Conservation (phyloP, 192 early-diverging fungal species). For the Linderina pennispora region DNA sequence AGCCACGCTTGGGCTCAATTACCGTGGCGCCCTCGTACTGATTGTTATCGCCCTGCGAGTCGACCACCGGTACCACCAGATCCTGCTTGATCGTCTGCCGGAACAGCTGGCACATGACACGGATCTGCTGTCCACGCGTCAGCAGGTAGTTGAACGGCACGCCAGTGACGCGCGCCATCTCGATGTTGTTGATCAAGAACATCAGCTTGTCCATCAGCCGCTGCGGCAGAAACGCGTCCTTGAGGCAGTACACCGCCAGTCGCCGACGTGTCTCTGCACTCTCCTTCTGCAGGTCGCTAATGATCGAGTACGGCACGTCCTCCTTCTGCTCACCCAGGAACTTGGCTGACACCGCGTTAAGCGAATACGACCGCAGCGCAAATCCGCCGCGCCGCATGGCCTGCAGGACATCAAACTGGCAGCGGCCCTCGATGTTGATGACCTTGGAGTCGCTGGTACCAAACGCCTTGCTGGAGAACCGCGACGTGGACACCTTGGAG, state of each 20-base stretch:
- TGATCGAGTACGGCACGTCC: constrained; percentile 98
- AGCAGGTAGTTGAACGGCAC: constrained; percentile 93
- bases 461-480: constrained; percentile 88
- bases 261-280: constrained; percentile 91
- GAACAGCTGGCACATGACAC: constrained; percentile 95
- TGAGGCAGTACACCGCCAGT: constrained; percentile 94
- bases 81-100: constrained; percentile 76
- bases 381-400: constrained; percentile 95
- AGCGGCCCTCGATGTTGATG: constrained; percentile 85
- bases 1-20: constrained; percentile 91
- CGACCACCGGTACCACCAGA: constrained; percentile 84
- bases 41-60: constrained; percentile 75
- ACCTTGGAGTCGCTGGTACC: constrained; percentile 89
- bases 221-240: constrained; percentile 93
- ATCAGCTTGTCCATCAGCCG: constrained; percentile 95
- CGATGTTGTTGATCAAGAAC: constrained; percentile 93
- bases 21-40: constrained; percentile 95
- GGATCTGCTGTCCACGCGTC: constrained; percentile 94
- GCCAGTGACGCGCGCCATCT: constrained; percentile 98
- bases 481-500: constrained; percentile 18
- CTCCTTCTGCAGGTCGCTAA: constrained; percentile 94
- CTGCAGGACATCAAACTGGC: constrained; percentile 89
- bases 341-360: constrained; percentile 94
- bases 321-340: constrained; percentile 98
- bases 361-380: constrained; percentile 90